These are phyloP conservation scores for Tribonema minus DNA, from an alignment of 108 stramenopile genomes.

Conservation along the genomic window DNA sequence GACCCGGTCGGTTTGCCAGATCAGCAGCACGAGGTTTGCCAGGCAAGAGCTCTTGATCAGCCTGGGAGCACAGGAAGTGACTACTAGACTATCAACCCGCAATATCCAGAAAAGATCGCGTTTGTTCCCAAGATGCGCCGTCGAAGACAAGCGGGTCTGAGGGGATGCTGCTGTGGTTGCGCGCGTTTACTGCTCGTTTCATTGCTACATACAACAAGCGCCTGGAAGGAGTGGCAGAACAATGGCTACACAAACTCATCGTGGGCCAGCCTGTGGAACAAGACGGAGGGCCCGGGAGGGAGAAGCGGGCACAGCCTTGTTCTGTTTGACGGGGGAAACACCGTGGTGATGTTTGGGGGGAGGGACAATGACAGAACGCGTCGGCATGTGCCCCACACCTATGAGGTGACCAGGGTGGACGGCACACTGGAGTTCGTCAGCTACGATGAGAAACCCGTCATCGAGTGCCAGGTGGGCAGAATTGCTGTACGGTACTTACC, in stretches of 20 bases:
- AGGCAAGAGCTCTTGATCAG: no score
- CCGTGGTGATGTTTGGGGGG: slow-evolving; percentile 30
- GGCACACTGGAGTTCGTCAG: slow-evolving; percentile 66
- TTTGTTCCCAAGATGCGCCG: no score
- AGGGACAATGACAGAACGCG: slow-evolving; percentile 28
- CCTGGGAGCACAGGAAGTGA: no score
- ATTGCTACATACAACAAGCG: not conserved
- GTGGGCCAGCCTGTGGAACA: not conserved
- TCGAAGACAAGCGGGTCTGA: no score
- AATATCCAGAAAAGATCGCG: no score
- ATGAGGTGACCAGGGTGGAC: slow-evolving; percentile 41
- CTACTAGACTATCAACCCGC: no score
- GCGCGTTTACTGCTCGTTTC: not conserved
- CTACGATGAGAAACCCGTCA: slow-evolving; percentile 65
- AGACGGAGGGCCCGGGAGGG: slow-evolving; percentile 2
- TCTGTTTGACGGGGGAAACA: not conserved
- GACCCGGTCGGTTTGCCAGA: no score
- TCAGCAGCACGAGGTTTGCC: no score
- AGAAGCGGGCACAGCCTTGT: slow-evolving; percentile 40
- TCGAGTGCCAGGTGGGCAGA: slow-evolving; percentile 36
- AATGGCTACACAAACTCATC: not conserved
- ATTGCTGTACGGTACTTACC: slow-evolving; percentile 13
- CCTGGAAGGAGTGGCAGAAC: not conserved
- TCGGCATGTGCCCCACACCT: slow-evolving; percentile 20
- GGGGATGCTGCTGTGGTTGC: no score